These are phyloP conservation scores for Leucaena leucocephala DNA, from an alignment of 306 rosid species.

Conservation along the genomic window DNA sequence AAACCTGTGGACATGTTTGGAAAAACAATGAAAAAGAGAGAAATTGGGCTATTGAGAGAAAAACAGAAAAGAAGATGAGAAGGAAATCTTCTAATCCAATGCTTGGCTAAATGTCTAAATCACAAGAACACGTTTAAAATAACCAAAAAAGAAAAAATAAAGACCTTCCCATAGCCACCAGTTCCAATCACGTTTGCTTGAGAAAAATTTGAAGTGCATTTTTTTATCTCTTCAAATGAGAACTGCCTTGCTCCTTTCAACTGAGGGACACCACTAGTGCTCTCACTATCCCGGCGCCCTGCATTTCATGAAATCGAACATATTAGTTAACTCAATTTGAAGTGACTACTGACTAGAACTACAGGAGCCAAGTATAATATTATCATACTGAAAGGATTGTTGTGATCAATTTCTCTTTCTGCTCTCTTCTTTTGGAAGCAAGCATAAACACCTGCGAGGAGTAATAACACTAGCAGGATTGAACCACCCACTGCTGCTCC, in stretches of 20 bases:
- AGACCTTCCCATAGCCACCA: slow-evolving; percentile 73
- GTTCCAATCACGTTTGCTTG: slow-evolving; percentile 53
- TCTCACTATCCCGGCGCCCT: slow-evolving; percentile 44
- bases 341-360: slow-evolving; percentile 10
- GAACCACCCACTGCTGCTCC: slow-evolving; percentile 72
- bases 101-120: slow-evolving; percentile 8
- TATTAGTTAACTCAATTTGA: slow-evolving; percentile 22
- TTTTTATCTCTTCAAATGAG: slow-evolving; percentile 61
- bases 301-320: slow-evolving; percentile 36
- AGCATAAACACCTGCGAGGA: slow-evolving; percentile 58
- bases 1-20: slow-evolving; percentile 50
- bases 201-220: slow-evolving; percentile 55
- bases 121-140: not conserved
- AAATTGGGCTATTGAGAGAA: slow-evolving; percentile 1
- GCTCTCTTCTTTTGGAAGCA: slow-evolving; percentile 55
- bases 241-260: slow-evolving; percentile 59
- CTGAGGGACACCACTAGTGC: slow-evolving; percentile 47
- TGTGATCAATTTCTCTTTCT: slow-evolving; percentile 41
- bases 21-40: not conserved
- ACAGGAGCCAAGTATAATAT: slow-evolving; percentile 4
- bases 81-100: not conserved
- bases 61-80: not conserved
- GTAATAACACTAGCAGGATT: slow-evolving; percentile 48
- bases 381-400: slow-evolving; percentile 50
- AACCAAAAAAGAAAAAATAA: not conserved